Evolutionary conservation across 2,329 filamentous ascomycete genomes (phyloP).

Genomic region (Claviceps monticola): DNA sequence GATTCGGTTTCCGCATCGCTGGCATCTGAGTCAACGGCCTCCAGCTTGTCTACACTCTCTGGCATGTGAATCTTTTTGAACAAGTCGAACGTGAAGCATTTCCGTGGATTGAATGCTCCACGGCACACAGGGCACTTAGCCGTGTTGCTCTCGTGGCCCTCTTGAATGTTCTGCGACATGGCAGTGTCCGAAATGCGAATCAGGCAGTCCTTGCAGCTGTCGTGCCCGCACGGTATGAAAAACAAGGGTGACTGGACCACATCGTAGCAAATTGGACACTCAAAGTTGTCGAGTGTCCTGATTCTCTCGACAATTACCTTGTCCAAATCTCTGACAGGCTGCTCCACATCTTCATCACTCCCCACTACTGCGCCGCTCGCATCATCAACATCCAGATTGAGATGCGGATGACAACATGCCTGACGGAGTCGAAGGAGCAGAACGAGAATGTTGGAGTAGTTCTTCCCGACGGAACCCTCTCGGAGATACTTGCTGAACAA

Average conservation of each 20-base stretch:
- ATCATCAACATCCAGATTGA: constrained; percentile 22
- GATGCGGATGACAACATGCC: constrained; percentile 32
- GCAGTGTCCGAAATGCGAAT: constrained; percentile 51
- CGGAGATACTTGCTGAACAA: constrained; percentile 67
- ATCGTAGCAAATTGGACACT: constrained; percentile 77
- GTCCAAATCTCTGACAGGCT: constrained; percentile 47
- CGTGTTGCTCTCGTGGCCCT: constrained; percentile 42
- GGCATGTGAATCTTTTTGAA: constrained; percentile 64
- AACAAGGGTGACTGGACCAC: constrained; percentile 60
- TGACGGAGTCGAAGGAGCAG: constrained; percentile 73
- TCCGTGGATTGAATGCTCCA: constrained; percentile 47
- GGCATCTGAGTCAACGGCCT: constrained; percentile 22
- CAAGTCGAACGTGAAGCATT: constrained; percentile 57
- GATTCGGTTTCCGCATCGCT: constrained; percentile 17
- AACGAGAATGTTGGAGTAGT: constrained; percentile 67
- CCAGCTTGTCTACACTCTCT: constrained; percentile 28
- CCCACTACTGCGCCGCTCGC: constrained; percentile 19
- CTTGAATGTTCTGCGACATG: constrained; percentile 35
- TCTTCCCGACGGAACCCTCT: constrained; percentile 50
- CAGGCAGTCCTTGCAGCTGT: constrained; percentile 65
- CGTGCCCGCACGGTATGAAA: constrained; percentile 72
- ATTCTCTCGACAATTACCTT: constrained; percentile 52
- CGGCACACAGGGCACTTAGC: constrained; percentile 68
- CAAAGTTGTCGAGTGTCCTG: constrained; percentile 44
- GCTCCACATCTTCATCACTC: constrained; percentile 34